Base-by-base conservation (phyloP, 306 rosid genomes). In the Gynostemma pentaphyllum region DNA sequence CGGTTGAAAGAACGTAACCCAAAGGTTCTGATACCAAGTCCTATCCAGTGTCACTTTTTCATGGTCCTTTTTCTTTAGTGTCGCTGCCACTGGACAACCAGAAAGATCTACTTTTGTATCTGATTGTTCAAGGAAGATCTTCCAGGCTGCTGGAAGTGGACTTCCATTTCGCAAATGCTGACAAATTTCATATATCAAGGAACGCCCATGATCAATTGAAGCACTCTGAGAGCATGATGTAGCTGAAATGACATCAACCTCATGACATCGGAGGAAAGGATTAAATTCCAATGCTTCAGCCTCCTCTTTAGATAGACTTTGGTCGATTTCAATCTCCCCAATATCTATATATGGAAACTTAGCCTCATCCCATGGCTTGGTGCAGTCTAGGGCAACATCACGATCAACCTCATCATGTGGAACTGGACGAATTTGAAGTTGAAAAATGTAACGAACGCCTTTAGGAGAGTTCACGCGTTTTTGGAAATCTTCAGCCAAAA, bases 181-280 rank as follows among this genome's bases (percentile, higher is more conserved):
- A 72, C 97, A 87, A 22, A 87, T 87, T 68, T 87, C 87, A n/a
- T 91, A 87, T 68, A 87, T 78, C 79, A 91, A 27, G 51, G 96
- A 91, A 29, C 97, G 97, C 0, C 97, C 97, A n/a, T 91, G 97
- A 76, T 91, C 97, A 59, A 91, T 85, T 26, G 97, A 91, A 74
- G 97, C 96, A 66, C 97, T 87, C 51, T 91, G 87, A 30, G 91
- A 71, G 80, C 72, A 75, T 14, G 95, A 87, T 48, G 89, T 71
- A 41, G 96, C 97, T 19, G 71, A 54, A 48, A 87, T 80, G 42
- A 87, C 91, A 65, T 83, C 97, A 9, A 91, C 74, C 49, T 91
- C 97, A 23, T 69, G 87, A 76, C 86, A 75, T 72, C 61, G 65
- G 12, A 80, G 74, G 29, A 81, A 91, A 0, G 97, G 97, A 70